phyloP scores from a whole-genome alignment of 2,329 filamentous ascomycete species.

The Pestalotiopsis sp. region DNA sequence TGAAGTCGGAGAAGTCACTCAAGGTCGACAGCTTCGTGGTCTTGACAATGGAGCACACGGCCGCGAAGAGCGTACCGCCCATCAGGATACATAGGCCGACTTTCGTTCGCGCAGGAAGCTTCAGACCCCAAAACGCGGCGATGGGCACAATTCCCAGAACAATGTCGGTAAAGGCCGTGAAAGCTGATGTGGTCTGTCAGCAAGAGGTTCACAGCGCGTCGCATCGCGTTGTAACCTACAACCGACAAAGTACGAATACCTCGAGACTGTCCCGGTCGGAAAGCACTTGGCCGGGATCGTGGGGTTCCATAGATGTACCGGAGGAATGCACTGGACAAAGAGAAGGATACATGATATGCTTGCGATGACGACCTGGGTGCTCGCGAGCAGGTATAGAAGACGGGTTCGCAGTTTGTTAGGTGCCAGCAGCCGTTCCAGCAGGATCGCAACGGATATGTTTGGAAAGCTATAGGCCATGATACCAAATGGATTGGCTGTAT shows the following conservation, averaged over 20 bases:
- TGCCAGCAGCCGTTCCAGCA: slow-evolving; percentile 7
- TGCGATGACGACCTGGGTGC: slow-evolving; percentile 9
- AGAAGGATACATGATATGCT: slow-evolving; percentile 11
- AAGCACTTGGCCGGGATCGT: slow-evolving; percentile 12
- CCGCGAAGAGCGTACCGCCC: slow-evolving; percentile 14
- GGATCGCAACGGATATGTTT: slow-evolving; percentile 13
- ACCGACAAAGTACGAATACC: slow-evolving; percentile 14
- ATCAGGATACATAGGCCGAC: slow-evolving; percentile 14
- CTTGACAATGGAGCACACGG: slow-evolving; percentile 14
- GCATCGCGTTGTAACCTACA: not conserved
- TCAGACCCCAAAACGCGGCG: slow-evolving; percentile 13
- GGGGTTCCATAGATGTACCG: slow-evolving; percentile 14
- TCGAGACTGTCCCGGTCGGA: not conserved
- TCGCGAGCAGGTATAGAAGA: slow-evolving; percentile 6
- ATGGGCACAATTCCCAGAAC: slow-evolving; percentile 15
- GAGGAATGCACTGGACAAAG: slow-evolving; percentile 13
- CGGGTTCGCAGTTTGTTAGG: slow-evolving; percentile 7
- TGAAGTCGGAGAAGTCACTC: slow-evolving; percentile 11
- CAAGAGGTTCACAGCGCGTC: not conserved
- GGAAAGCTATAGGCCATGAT: slow-evolving; percentile 15
- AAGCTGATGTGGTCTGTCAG: not conserved
- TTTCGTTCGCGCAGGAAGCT: slow-evolving; percentile 10
- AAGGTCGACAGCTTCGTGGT: slow-evolving; percentile 12
- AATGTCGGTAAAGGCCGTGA: slow-evolving; percentile 14
- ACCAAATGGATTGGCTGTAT: slow-evolving; percentile 6